Evolutionary conservation across 495 filamentous ascomycete species (phyloP).

Genomic region (Xylaria bambusicola): DNA sequence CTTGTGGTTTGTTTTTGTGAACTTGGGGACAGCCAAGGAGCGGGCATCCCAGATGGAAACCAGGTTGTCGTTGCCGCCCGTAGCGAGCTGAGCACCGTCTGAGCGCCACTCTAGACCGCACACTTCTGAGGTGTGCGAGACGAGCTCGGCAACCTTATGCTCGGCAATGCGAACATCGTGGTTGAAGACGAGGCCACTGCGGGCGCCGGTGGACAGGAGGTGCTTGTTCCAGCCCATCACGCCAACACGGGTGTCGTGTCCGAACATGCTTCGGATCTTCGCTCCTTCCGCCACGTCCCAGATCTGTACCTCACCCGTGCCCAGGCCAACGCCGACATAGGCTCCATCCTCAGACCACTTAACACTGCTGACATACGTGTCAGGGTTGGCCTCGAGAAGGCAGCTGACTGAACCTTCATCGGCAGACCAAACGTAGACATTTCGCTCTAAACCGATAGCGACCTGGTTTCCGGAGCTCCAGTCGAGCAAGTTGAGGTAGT

Average conservation of each 20-base stretch:
- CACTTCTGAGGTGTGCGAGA: conserved; percentile 95
- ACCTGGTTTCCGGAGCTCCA: conserved; percentile 98
- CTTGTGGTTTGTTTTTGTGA: conserved; percentile 98
- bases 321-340: conserved; percentile 93
- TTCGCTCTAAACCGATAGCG: conserved; percentile 94
- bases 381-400: conserved; percentile 79
- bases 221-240: conserved; percentile 99
- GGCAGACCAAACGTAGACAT: conserved; percentile 98
- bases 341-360: conserved; percentile 98
- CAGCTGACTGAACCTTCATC: conserved; percentile 85
- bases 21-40: conserved; percentile 88
- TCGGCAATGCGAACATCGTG: conserved; percentile 97
- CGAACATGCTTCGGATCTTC: conserved; percentile 97
- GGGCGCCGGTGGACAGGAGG: conserved; percentile 89
- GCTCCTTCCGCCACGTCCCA: conserved; percentile 96
- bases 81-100: conserved; percentile 94
- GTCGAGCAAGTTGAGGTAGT: conserved; percentile 97
- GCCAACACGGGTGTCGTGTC: conserved; percentile 93
- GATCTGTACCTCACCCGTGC: conserved; percentile 95
- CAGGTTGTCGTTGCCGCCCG: conserved; percentile 96
- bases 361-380: conserved; percentile 96
- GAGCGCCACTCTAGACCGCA: conserved; percentile 97
- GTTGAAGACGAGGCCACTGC: conserved; percentile 96
- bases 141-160: conserved; percentile 96
- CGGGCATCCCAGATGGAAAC: conserved; percentile 99